These are phyloP conservation scores for Leptomonas pyrrhocoris DNA, from an alignment of 208 protist species.

Conservation along the genomic window DNA sequence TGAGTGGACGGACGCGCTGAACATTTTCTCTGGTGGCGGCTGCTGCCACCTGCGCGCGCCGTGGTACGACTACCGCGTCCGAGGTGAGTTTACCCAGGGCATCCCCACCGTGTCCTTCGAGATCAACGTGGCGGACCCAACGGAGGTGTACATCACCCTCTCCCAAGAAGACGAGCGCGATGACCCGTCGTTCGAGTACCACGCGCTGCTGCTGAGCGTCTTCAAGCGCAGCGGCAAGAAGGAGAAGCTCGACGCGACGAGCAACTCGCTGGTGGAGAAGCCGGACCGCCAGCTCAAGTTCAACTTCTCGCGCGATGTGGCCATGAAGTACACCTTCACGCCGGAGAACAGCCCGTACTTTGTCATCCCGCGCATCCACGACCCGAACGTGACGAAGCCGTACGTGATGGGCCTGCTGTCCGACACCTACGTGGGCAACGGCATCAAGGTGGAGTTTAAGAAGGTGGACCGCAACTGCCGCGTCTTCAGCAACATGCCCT, in stretches of 20 bases:
- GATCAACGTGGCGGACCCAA: constrained; percentile 61
- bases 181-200: constrained; percentile 49
- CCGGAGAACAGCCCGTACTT: constrained; percentile 79
- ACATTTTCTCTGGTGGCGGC: constrained; percentile 63
- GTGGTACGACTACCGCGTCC: constrained; percentile 83
- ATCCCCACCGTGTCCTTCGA: constrained; percentile 62
- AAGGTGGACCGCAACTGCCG: constrained; percentile 61
- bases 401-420: constrained; percentile 75
- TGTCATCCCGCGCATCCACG: constrained; percentile 74
- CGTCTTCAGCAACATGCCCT: constrained; percentile 81
- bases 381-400: constrained; percentile 49
- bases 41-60: constrained; percentile 68
- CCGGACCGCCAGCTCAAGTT: constrained; percentile 76
- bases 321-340: constrained; percentile 67
- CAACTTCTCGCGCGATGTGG: constrained; percentile 79
- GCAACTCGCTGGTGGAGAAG: constrained; percentile 70
- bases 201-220: constrained; percentile 67
- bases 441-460: constrained; percentile 75
- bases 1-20: constrained; percentile 71
- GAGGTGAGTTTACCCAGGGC: constrained; percentile 65
- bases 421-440: constrained; percentile 76
- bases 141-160: constrained; percentile 65
- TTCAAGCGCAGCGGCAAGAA: constrained; percentile 67
- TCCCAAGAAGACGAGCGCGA: constrained; percentile 79
- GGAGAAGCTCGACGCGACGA: constrained; percentile 68